These are phyloP conservation scores for Rhazya stricta DNA, from an alignment of 257 asterid species.

Conservation along the genomic window DNA sequence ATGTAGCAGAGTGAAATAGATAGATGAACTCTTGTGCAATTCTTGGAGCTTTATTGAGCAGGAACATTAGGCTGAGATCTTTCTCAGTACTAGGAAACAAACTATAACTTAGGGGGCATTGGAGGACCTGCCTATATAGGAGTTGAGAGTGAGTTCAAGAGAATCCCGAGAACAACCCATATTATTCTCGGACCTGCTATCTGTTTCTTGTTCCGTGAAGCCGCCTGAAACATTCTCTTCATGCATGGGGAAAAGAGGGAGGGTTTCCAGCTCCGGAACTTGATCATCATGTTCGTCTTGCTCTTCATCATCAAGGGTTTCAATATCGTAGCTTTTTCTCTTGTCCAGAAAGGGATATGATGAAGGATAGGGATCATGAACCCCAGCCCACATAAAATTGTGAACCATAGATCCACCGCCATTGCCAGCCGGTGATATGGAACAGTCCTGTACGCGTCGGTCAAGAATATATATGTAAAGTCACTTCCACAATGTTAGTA, in stretches of 20 bases:
- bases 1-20: neutral
- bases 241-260: conserved; percentile 89
- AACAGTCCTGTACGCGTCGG: conserved; percentile 44
- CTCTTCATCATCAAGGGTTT: conserved; percentile 54
- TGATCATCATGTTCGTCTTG: conserved; percentile 25
- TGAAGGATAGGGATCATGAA: conserved; percentile 34
- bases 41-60: neutral
- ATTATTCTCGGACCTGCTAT: conserved; percentile 19
- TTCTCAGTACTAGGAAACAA: neutral
- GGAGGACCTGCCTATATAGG: conserved; percentile 38
- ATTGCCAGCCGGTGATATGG: conserved; percentile 42
- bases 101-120: conserved; percentile 20
- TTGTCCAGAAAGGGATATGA: conserved; percentile 55
- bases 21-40: neutral
- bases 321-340: conserved; percentile 32
- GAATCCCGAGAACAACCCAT: conserved; percentile 46
- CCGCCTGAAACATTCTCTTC: conserved; percentile 32
- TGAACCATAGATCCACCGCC: conserved; percentile 33
- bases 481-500: neutral
- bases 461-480: neutral
- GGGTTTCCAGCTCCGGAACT: conserved; percentile 53
- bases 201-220: conserved; percentile 13
- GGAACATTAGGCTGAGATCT: neutral
- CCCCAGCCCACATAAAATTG: conserved; percentile 47
- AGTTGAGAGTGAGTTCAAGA: conserved; percentile 79